Conservation (phyloP, 1,284 basidiomycete species). For the Cryptococcus floricola region DNA sequence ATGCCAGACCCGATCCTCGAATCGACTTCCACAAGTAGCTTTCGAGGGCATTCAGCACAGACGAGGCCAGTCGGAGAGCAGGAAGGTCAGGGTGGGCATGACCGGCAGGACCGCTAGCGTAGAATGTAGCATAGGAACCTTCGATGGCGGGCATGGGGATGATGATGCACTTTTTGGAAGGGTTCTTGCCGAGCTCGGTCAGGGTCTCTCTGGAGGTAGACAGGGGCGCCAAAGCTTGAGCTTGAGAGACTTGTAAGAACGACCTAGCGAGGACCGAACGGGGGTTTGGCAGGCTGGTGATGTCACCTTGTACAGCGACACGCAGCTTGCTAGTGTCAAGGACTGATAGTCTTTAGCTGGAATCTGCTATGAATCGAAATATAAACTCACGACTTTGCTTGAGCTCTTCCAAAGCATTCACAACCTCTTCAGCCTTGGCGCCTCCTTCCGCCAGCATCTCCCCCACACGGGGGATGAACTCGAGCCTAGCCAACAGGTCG, state of each 20-base stretch:
- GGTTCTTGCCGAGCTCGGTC: slow-evolving; percentile 68
- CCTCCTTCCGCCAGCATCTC: slow-evolving; percentile 64
- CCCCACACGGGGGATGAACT: slow-evolving; percentile 73
- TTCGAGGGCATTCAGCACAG: slow-evolving; percentile 90
- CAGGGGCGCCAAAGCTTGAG: slow-evolving; percentile 62
- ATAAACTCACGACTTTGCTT: slow-evolving; percentile 60
- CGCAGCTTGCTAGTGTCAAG: slow-evolving; percentile 74
- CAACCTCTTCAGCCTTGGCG: slow-evolving; percentile 61
- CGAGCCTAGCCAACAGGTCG: slow-evolving; percentile 68
- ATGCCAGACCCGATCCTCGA: slow-evolving; percentile 87
- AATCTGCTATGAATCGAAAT: not conserved
- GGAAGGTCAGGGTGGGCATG: slow-evolving; percentile 81
- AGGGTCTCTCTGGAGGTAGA: slow-evolving; percentile 67
- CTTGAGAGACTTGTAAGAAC: slow-evolving; percentile 63
- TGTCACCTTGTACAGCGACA: slow-evolving; percentile 82
- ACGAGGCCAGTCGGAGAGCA: slow-evolving; percentile 75
- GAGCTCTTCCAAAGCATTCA: slow-evolving; percentile 70
- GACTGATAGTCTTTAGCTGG: slow-evolving; percentile 53
- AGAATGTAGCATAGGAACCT: slow-evolving; percentile 80
- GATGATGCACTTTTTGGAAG: slow-evolving; percentile 71
- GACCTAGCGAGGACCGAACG: slow-evolving; percentile 66
- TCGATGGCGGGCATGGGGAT: slow-evolving; percentile 91
- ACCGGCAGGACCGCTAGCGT: slow-evolving; percentile 69
- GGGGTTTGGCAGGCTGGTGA: slow-evolving; percentile 68
- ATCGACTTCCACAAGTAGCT: slow-evolving; percentile 91